phyloP scores from a whole-genome alignment of 805 yeast species.

The Candida easanensis region DNA sequence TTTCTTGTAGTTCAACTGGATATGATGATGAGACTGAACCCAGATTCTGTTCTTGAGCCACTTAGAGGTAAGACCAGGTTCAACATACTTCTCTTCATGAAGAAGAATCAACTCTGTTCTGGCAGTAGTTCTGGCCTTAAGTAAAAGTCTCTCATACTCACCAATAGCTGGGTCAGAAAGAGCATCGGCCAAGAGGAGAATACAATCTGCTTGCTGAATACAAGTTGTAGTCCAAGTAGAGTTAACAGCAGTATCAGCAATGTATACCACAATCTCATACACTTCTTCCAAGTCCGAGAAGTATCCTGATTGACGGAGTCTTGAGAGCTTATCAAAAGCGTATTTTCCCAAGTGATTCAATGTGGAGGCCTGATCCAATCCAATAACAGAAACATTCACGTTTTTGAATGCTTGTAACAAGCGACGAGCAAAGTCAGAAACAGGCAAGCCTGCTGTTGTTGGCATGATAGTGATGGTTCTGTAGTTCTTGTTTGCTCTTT shows the following conservation, averaged over 20 bases:
- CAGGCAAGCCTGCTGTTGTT: conserved; percentile 77
- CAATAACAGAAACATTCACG: conserved; percentile 70
- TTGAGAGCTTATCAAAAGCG: conserved; percentile 88
- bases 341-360: conserved; percentile 81
- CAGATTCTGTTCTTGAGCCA: conserved; percentile 87
- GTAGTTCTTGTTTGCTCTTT: conserved; percentile 44
- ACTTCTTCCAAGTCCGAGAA: conserved; percentile 89
- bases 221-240: conserved; percentile 93
- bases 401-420: conserved; percentile 68
- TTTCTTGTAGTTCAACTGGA: conserved; percentile 55
- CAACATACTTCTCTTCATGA: conserved; percentile 79
- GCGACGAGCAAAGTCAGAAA: conserved; percentile 75
- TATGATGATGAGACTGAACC: conserved; percentile 93
- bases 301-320: conserved; percentile 81
- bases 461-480: conserved; percentile 87
- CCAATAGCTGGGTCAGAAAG: conserved; percentile 69
- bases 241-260: conserved; percentile 79
- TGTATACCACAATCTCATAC: conserved; percentile 83
- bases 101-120: conserved; percentile 81
- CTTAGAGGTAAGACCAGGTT: conserved; percentile 77
- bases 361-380: conserved; percentile 80
- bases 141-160: conserved; percentile 75
- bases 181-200: conserved; percentile 86
- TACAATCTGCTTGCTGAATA: conserved; percentile 92
- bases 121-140: conserved; percentile 78